These are phyloP conservation scores for Sphagnum contortum DNA, from an alignment of 225 moss, liverwort and hornwort genomes.

Conservation along the genomic window DNA sequence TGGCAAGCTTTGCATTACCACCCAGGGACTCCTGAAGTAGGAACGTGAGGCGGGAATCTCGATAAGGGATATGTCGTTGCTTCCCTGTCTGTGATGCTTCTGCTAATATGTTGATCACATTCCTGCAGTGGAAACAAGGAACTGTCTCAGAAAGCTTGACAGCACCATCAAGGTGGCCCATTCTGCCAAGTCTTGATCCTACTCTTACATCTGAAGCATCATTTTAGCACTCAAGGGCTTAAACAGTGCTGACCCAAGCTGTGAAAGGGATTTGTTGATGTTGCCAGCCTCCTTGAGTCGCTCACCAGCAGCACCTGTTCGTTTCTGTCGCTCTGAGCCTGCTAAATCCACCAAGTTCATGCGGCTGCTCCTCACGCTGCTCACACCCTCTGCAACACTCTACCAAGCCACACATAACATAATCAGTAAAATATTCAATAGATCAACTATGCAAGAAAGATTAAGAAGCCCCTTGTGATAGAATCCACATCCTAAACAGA, in stretches of 20 bases:
- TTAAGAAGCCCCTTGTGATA: too few relatives aligned
- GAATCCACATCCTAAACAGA: too few relatives aligned
- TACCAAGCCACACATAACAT: slow-evolving; percentile 11
- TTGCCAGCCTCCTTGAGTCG: slow-evolving; percentile 94
- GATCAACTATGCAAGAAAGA: too few relatives aligned
- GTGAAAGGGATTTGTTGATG: slow-evolving; percentile 84
- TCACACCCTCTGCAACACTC: slow-evolving; percentile 67
- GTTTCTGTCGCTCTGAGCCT: slow-evolving; percentile 94
- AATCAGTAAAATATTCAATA: too few relatives aligned
- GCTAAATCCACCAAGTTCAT: slow-evolving; percentile 93
- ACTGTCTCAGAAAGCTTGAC: not conserved
- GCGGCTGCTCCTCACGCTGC: slow-evolving; percentile 69
- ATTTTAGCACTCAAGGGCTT: too few relatives aligned
- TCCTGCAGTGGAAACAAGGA: slow-evolving; percentile 20
- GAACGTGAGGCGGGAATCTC: slow-evolving; percentile 81
- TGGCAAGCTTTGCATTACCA: slow-evolving; percentile 84
- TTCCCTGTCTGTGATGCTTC: slow-evolving; percentile 77
- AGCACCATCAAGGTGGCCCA: not conserved
- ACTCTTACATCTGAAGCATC: too few relatives aligned
- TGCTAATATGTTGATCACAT: slow-evolving; percentile 84
- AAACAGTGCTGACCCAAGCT: slow-evolving; percentile 47
- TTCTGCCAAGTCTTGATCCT: not conserved
- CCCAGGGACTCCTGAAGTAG: slow-evolving; percentile 82
- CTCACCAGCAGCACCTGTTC: slow-evolving; percentile 85
- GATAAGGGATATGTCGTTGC: slow-evolving; percentile 75